These are phyloP conservation scores for Corchorus capsularis DNA, from an alignment of 345 rosid species.

Conservation along the genomic window DNA sequence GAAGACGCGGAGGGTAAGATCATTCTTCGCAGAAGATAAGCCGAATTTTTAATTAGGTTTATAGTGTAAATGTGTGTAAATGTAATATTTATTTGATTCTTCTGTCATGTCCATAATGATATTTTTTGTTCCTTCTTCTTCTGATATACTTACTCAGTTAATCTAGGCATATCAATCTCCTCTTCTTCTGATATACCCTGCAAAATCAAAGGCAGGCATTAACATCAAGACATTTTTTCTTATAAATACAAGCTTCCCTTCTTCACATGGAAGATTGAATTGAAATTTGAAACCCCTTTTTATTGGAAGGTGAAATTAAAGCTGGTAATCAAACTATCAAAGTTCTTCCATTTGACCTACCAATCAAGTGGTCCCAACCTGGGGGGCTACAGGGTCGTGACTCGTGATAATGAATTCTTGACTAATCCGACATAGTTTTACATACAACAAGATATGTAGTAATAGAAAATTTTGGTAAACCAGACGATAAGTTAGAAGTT, in stretches of 20 bases:
- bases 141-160: background rate
- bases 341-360: background rate
- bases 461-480: background rate
- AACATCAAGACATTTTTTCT: background rate
- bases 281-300: background rate
- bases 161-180: background rate
- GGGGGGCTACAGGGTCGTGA: background rate
- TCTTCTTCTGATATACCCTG: too few relatives aligned
- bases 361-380: conserved; percentile 2
- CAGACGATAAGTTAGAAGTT: background rate
- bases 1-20: conserved; percentile 78
- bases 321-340: background rate
- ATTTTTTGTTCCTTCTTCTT: background rate
- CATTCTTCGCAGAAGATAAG: conserved; percentile 46
- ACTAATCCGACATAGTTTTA: background rate
- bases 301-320: background rate
- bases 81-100: background rate
- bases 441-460: background rate
- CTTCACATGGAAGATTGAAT: background rate
- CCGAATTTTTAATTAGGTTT: background rate
- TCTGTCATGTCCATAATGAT: background rate
- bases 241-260: background rate
- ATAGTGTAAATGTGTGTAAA: background rate
- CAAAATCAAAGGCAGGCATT: too few relatives aligned
- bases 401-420: background rate